Evolutionary conservation across 495 filamentous ascomycete species (phyloP), one percentile per base, ranked within the genome.

Genomic region (Aspergillus egyptiacus): DNA sequence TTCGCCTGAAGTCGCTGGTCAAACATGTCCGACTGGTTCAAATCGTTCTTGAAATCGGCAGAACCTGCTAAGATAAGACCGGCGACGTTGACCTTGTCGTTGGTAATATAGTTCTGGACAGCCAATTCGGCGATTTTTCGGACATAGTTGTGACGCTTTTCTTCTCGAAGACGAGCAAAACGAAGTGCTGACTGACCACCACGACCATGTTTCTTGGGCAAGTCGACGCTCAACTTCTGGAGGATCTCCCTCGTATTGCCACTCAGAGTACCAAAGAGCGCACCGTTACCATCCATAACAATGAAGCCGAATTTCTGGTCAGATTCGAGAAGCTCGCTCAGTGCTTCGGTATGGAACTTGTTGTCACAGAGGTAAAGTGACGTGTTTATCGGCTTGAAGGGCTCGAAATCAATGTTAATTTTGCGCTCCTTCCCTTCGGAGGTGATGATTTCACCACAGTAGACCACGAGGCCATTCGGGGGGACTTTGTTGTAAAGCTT

Each of bases 391-490:
- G 93, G 91, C 76, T 97, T 98, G 78, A 98, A 98, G 11, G 93
- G 93, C 65, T 98, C 93, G 63, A 98, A 98, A 61, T 97, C 94
- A 64, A 97, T 97, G 71, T 97, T 98, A 73, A 98, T 93, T 77
- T 95, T 97, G 52, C 93, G 79, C 69, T 98, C 93, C 68, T 98
- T 98, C 67, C 93, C 93, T 74, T 98, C 93, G 7, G 83, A 84
- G 13, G 93, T 98, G 73, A 98, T 89, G 66, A 98, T 96, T 95
- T 98, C 93, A 82, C 93, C 93, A 70, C 93, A 98, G 77, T 98
- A 98, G 49, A 98, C 86, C 42, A 98, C 93, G 41, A 98, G 74
- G 46, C 93, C 93, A 73, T 98, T 98, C 6, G 94, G 86, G 34
- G 93, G 93, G 36, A 97, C 93, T 70, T 95, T 96, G 72, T 87